Evolutionary conservation across 2,329 filamentous ascomycete species (phyloP).

Genomic region (Talaromyces amestolkiae): DNA sequence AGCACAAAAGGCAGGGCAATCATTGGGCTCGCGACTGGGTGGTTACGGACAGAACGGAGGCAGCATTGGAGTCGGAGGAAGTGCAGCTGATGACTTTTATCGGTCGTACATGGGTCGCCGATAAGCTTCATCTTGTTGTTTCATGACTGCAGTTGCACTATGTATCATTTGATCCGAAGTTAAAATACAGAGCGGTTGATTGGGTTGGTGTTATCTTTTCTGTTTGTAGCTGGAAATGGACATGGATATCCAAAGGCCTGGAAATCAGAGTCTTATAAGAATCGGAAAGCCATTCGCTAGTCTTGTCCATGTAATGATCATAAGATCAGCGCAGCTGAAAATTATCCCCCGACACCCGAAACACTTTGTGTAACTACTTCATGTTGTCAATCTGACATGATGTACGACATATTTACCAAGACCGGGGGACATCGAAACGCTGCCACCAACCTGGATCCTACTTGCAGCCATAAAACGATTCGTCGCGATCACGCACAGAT

Average conservation of each 20-base stretch:
- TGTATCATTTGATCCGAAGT: neutral
- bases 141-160: neutral
- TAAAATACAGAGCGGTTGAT: neutral
- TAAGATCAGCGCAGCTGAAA: neutral
- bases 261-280: neutral
- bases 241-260: neutral
- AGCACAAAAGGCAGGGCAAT: slow-evolving; percentile 74
- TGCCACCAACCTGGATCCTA: neutral
- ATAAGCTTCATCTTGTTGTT: neutral
- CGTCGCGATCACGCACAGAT: neutral
- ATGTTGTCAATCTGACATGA: neutral
- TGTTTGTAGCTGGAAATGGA: neutral
- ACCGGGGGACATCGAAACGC: neutral
- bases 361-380: neutral
- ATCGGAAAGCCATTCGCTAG: neutral
- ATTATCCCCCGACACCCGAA: neutral
- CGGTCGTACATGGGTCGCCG: slow-evolving; percentile 74
- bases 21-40: slow-evolving; percentile 44
- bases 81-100: slow-evolving; percentile 85
- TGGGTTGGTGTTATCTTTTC: neutral
- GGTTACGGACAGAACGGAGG: slow-evolving; percentile 37
- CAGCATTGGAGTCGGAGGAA: slow-evolving; percentile 49
- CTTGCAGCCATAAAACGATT: neutral
- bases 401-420: neutral
- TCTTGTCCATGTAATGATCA: neutral